phyloP scores from a whole-genome alignment of 2,329 filamentous ascomycete genomes.

The Xenosphaeropsis pyriputrescens region DNA sequence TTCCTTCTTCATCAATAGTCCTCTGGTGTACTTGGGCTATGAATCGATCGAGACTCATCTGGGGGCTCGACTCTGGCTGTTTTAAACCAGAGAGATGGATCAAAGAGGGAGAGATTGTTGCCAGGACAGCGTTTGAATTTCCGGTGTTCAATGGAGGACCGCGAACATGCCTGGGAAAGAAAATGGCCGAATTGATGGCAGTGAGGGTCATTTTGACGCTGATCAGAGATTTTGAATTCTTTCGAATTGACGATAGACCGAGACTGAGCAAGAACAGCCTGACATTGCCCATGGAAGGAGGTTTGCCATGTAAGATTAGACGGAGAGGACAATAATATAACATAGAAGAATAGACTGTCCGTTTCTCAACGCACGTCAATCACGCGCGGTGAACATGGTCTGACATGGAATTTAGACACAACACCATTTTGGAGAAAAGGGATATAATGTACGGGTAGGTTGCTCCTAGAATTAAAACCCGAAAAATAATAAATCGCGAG shows the following conservation, averaged over 20 bases:
- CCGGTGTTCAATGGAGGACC: conserved; percentile 51
- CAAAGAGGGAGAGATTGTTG: conserved; percentile 23
- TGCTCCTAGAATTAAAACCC: too few species aligned
- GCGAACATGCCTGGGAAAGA: conserved; percentile 45
- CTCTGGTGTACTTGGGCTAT: conserved; percentile 53
- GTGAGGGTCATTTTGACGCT: conserved; percentile 38
- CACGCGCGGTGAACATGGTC: too few species aligned
- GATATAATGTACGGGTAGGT: too few species aligned
- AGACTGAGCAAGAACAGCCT: conserved; percentile 44
- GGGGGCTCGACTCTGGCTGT: conserved; percentile 39
- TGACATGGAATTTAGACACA: too few species aligned
- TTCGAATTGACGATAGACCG: conserved; percentile 23
- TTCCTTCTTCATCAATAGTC: conserved; percentile 37
- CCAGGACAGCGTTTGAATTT: conserved; percentile 37
- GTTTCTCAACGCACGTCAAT: too few species aligned
- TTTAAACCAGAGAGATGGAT: conserved; percentile 47
- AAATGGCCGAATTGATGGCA: conserved; percentile 47
- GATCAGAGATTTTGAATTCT: conserved; percentile 34
- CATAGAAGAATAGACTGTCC: too few species aligned
- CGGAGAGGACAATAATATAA: background rate
- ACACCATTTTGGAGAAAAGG: too few species aligned
- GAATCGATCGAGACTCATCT: conserved; percentile 38
- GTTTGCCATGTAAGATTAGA: conserved; percentile 27
- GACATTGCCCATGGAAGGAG: conserved; percentile 48
- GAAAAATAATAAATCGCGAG: too few species aligned